phyloP scores from a whole-genome alignment of 179 eudicot species.

The Silene coronaria region DNA sequence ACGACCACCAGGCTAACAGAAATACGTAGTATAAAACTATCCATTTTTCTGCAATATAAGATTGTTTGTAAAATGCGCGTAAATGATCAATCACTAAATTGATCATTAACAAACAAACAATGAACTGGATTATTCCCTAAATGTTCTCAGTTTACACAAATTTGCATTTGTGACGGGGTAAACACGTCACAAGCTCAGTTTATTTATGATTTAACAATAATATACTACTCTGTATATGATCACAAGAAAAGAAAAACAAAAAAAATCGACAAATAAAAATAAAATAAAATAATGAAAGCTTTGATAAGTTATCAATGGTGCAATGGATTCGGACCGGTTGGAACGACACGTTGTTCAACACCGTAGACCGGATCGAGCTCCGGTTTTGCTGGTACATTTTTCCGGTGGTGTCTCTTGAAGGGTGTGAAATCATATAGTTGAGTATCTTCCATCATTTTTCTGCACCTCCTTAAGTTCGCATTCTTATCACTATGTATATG shows the following conservation, averaged over 20 bases:
- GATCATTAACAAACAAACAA: no score
- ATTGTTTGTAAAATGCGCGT: no score
- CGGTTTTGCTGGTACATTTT: neutral
- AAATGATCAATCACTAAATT: no score
- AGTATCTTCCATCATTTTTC: constrained; percentile 1
- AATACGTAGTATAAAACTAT: no score
- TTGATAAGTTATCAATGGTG: neutral
- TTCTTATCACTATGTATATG: neutral
- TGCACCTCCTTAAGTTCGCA: constrained; percentile 1
- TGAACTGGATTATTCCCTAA: no score
- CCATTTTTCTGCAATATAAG: no score
- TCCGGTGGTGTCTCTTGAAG: constrained; percentile 9
- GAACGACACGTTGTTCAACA: neutral
- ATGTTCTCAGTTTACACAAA: no score
- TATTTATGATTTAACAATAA: no score
- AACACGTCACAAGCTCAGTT: no score
- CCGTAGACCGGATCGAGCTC: constrained; percentile 1
- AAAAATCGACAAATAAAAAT: neutral
- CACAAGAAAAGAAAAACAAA: neutral
- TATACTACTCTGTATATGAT: neutral
- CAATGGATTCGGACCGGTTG: constrained; percentile 4
- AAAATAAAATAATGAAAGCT: neutral
- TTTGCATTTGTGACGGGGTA: no score
- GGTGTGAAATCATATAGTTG: constrained; percentile 12
- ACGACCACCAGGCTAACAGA: no score